These are phyloP conservation scores for Melampsora occidentalis DNA, from an alignment of 1,284 basidiomycete species.

Conservation along the genomic window DNA sequence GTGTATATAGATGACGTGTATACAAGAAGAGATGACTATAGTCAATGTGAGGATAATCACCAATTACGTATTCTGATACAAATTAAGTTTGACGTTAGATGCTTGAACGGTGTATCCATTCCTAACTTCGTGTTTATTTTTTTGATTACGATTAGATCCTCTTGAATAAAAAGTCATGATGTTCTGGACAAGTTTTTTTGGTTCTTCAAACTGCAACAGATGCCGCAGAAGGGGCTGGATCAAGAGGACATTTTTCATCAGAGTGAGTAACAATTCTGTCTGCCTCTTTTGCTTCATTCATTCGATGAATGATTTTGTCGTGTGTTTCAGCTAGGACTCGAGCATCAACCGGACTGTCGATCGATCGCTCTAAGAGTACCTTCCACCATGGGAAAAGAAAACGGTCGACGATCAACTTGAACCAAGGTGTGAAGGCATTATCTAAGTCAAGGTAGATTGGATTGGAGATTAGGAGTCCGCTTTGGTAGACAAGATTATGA, in stretches of 20 bases:
- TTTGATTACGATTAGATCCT: too few species aligned
- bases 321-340: conserved; percentile 3
- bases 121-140: too few species aligned
- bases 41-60: too few species aligned
- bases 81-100: too few species aligned
- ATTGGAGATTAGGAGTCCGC: neutral
- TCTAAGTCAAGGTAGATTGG: conserved; percentile 57
- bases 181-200: too few species aligned
- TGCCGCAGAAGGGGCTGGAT: neutral
- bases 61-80: too few species aligned
- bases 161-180: too few species aligned
- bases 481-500: conserved; percentile 14
- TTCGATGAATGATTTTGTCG: conserved; percentile 36
- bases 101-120: too few species aligned
- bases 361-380: conserved; percentile 65
- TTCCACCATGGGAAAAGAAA: conserved; percentile 99
- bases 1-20: too few species aligned
- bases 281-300: conserved; percentile 13
- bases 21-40: too few species aligned
- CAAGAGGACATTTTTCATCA: neutral
- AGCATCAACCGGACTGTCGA: conserved; percentile 22
- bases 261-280: neutral
- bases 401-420: conserved; percentile 93
- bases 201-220: neutral
- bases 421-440: conserved; percentile 96